Base-by-base conservation (phyloP, 257 asterid genomes). In the Galeopsis tetrahit region DNA sequence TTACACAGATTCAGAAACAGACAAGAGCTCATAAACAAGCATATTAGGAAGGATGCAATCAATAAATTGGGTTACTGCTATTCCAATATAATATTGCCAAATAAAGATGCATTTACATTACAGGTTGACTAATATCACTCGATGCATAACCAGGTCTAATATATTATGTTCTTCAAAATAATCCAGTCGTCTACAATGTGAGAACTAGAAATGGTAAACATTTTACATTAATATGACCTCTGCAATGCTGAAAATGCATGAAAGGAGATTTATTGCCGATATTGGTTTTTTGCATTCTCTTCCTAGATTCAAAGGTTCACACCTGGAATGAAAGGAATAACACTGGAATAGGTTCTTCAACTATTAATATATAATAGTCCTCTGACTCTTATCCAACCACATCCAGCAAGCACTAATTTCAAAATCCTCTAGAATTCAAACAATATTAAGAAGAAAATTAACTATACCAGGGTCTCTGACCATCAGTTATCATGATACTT, bases 401-500 rank as follows among this genome's bases (percentile, higher is more conserved):
- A 58, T 44, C 63, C 68, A 74, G 66, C 51, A 42, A 40, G 44
- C 10, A 3, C 40, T 38, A 7, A 10, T 17, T 44, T 39, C 68
- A 69, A 64, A 70, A 10, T 14, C 73, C n/a, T 7, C 49, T n/a
- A 52, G 33, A 33, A 39, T 10, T 51, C 15, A 46, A 33, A 53
- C 49, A 58, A 52, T 21, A 33, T 52, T 42, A 28, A 53, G 43
- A 49, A 39, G 52, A 51, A 34, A 71, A 28, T 28, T 33, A 38
- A 66, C 43, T 55, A 60, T 31, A 36, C 32, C 44, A 60, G 36
- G 46, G 58, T 65, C 9, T 34, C 62, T 32, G 36, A 58, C 63
- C 49, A 70, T 63, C 49, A 55, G 40, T 6, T 67, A 60, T 53
- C 68, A 33, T 34, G 74, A 66, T 38, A 71, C 3, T 66, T 64